Evolutionary conservation across 1,284 basidiomycete genomes (phyloP), one percentile per base, ranked within the genome.

Genomic region (Meira nashicola): DNA sequence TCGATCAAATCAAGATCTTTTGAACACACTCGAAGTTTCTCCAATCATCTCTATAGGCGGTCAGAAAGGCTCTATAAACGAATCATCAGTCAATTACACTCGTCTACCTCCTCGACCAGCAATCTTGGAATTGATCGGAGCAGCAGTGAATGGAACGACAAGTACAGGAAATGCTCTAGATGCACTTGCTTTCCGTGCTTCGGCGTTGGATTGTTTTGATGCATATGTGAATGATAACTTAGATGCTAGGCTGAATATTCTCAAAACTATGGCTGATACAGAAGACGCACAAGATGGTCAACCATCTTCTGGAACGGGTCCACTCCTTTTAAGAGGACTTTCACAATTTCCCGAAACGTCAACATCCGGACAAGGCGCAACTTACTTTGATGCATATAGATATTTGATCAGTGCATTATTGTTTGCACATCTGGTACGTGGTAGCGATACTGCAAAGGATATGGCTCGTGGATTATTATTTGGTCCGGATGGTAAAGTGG

Each of bases 391-490:
- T 69, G 81, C 83, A 0, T 83, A 84, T 70, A 80, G 80, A 17
- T 62, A 67, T 28, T 60, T 76, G 17, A 56, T 76, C 19, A 66
- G 73, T 0, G 47, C 67, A 8, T 65, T 72, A 38, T 60, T 77
- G 25, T 80, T 84, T 55, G 72, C 82, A 2, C 82, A 83, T 63
- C 79, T 85, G 5, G 66, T 85, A 23, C 77, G 82, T 5, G 80
- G 81, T 49, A 83, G 82, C 14, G 83, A 85, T 67, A 80, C 80
- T 37, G 81, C 80, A 58, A 85, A 84, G 69, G 79, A 80, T 56
- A 72, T 83, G 33, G 83, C 83, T 2, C 74, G 83, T 3, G 78
- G 81, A 37, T 79, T 84, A 57, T 76, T 76, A 1, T 72, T 82
- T 58, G 76, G 76, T 43, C 69, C 73, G 44, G 70, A 69, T 25